Conservation (phyloP, 2,329 filamentous ascomycete species). For the Fusarium camptoceras region DNA sequence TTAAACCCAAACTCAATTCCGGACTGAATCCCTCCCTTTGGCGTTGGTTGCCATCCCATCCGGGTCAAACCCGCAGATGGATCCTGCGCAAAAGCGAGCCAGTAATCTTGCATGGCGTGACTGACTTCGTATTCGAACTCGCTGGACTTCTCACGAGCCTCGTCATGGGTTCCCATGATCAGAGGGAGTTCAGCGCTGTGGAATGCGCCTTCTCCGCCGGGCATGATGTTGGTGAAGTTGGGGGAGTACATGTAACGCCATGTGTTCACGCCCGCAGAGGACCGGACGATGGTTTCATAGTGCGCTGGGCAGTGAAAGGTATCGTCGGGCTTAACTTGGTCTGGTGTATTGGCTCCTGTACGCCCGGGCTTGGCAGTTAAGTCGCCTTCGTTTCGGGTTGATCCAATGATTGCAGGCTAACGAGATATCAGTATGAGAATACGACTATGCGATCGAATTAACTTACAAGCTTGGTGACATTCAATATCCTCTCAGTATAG, state of each 20-base stretch:
- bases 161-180: conserved; percentile 10
- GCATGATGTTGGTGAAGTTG: conserved; percentile 24
- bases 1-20: conserved; percentile 8
- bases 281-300: conserved; percentile 4
- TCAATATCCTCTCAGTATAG: neutral
- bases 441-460: rapidly evolving
- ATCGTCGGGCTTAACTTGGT: conserved; percentile 2
- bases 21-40: neutral
- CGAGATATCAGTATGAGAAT: neutral
- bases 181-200: conserved; percentile 10
- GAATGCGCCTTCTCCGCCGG: neutral
- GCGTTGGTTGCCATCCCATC: conserved; percentile 4
- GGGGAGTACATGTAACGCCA: conserved; percentile 20
- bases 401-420: conserved; percentile 9
- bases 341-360: neutral
- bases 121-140: conserved; percentile 13
- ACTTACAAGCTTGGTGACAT: conserved; percentile 3
- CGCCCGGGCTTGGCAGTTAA: neutral
- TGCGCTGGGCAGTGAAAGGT: conserved; percentile 1
- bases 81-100: conserved; percentile 1
- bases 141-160: neutral
- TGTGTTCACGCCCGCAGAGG: neutral
- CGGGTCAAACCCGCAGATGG: neutral
- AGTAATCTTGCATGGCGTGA: conserved; percentile 10
- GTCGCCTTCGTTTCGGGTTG: conserved; percentile 10